These are phyloP conservation scores for Vitis hybrid DNA, from an alignment of 177 flowering plant genomes.

Conservation along the genomic window DNA sequence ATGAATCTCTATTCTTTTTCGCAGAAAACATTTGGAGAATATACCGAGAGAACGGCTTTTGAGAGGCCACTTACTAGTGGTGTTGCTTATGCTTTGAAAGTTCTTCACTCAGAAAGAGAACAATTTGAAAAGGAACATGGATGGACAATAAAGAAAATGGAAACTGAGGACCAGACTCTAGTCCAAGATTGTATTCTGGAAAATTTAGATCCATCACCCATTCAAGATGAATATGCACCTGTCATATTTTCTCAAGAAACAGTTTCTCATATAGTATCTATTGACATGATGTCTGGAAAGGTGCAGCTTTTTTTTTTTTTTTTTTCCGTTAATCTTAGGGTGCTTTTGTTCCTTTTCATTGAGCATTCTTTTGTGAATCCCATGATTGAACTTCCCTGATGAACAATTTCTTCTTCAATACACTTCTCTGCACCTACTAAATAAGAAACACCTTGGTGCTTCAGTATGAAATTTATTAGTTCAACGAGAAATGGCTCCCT, in stretches of 20 bases:
- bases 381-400: too few relatives aligned
- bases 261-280: constrained; percentile 89
- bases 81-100: constrained; percentile 93
- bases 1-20: constrained; percentile 13
- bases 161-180: constrained; percentile 70
- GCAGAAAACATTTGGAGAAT: constrained; percentile 92
- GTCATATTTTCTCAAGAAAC: constrained; percentile 90
- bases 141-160: constrained; percentile 95
- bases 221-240: constrained; percentile 95
- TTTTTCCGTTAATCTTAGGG: neutral
- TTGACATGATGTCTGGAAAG: constrained; percentile 99
- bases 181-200: constrained; percentile 75
- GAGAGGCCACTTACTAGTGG: constrained; percentile 99
- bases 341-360: neutral
- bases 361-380: neutral
- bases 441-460: too few relatives aligned
- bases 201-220: constrained; percentile 76
- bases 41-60: constrained; percentile 89
- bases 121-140: constrained; percentile 77
- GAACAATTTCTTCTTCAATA: neutral
- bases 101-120: constrained; percentile 76
- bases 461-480: too few relatives aligned
- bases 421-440: too few relatives aligned
- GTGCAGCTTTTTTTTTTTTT: constrained; percentile 26
- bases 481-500: too few relatives aligned